Evolutionary conservation across 176 grass and related monocot species (phyloP), one percentile per base, ranked within the genome.

Genomic region (Lolium rigidum): DNA sequence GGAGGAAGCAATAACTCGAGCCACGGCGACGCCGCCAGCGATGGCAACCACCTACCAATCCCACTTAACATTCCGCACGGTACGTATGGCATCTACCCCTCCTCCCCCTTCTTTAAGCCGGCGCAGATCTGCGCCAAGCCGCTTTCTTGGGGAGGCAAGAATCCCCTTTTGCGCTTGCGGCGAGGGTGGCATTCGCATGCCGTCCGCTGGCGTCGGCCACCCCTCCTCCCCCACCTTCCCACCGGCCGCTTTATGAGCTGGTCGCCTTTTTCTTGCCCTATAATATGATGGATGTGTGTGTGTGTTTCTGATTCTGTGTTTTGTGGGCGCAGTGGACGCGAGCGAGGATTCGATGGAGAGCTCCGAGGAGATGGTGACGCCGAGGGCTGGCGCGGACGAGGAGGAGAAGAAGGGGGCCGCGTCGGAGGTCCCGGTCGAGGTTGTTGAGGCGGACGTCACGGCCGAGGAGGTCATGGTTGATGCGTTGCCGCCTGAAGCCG

Each of bases 341-440:
- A 85, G 82, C 61, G 90, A 91, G 82, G 90, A 91, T 38, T 91
- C 90, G 21, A 91, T 91, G 81, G 89, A 91, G 89, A 91, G 90
- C 86, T 91, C 87, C 48, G 90, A 89, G 87, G 90, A 86, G 87
- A 89, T 92, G 90, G 80, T 89, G 73, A 92, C 90, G 46, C 86
- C 90, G n/a, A 78, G 83, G 60, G 87, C 84, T 22, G 84, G 74
- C 79, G 75, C 51, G 52, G 81, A 87, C 5, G 89, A 90, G 20
- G 89, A 87, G 74, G 89, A 87, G 74, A 84, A 28, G 74, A 91
- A 87, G 89, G 49, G 25, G 85, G 50, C 69, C 21, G 15, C 66
- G 22, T 55, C 81, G 54, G 85, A 68, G 58, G 76, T 91, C 18
- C 49, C 68, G 4, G 87, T 80, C 37, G 82, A 89, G 86, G 90